phyloP scores from a whole-genome alignment of 2,329 filamentous ascomycete species.

The Apiospora rasikravindrae region DNA sequence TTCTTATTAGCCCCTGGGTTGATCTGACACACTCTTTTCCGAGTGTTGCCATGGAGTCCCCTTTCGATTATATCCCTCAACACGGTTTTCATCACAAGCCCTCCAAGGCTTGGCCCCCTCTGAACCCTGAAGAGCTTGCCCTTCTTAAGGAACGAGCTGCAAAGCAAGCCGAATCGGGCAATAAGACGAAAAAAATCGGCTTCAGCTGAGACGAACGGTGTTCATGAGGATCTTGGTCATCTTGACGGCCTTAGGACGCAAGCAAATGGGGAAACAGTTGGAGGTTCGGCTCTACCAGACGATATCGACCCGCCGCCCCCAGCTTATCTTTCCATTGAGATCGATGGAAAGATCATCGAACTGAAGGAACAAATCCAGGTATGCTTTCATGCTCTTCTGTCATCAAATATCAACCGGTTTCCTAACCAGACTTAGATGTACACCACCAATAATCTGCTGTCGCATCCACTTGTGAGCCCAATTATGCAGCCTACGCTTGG shows the following conservation, averaged over 20 bases:
- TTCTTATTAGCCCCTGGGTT: slow-evolving; percentile 94
- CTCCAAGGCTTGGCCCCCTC: slow-evolving; percentile 89
- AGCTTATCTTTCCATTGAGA: slow-evolving; percentile 61
- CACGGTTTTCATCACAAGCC: slow-evolving; percentile 91
- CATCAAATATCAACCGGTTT: too few species aligned
- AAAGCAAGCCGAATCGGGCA: slow-evolving; percentile 42
- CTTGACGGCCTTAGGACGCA: slow-evolving; percentile 21
- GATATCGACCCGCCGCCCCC: slow-evolving; percentile 21
- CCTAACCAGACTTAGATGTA: slow-evolving; percentile 56
- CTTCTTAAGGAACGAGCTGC: slow-evolving; percentile 57
- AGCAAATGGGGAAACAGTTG: slow-evolving; percentile 19
- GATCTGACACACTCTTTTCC: slow-evolving; percentile 96
- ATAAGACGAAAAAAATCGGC: slow-evolving; percentile 44
- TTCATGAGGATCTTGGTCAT: slow-evolving; percentile 29
- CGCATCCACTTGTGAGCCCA: slow-evolving; percentile 89
- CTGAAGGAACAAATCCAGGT: slow-evolving; percentile 94
- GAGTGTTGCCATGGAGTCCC: slow-evolving; percentile 75
- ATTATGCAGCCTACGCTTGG: slow-evolving; percentile 87
- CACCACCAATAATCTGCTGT: slow-evolving; percentile 81
- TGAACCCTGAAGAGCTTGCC: slow-evolving; percentile 75
- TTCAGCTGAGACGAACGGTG: slow-evolving; percentile 38
- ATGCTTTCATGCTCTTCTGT: slow-evolving; percentile 25
- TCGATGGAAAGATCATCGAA: slow-evolving; percentile 73
- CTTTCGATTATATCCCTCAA: slow-evolving; percentile 85
- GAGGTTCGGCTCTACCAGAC: slow-evolving; percentile 20